Evolutionary conservation across 2,329 filamentous ascomycete species (phyloP).

Genomic region (Hypomyces rosellus): DNA sequence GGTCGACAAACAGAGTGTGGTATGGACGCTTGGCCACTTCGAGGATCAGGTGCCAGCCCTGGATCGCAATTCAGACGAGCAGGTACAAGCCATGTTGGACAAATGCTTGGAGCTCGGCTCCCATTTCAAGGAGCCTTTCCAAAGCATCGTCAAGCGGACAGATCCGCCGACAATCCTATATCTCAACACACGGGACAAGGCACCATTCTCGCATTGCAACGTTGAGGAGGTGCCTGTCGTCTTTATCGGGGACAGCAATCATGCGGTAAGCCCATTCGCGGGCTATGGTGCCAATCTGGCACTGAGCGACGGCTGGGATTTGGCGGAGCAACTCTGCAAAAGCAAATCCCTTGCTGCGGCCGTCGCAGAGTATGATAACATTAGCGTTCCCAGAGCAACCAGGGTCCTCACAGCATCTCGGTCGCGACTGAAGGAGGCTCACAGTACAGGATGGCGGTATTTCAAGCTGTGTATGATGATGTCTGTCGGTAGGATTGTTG

Average conservation of each 20-base stretch:
- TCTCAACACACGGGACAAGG: too few relatives aligned
- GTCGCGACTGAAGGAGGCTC: conserved; percentile 17
- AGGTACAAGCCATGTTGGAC: too few relatives aligned
- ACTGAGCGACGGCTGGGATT: conserved; percentile 41
- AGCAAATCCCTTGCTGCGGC: conserved; percentile 19
- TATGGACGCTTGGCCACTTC: conserved; percentile 37
- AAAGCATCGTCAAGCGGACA: conserved; percentile 32
- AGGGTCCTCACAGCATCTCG: conserved; percentile 19
- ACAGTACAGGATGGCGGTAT: too few relatives aligned
- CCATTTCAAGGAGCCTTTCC: conserved; percentile 33
- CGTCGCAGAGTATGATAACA: conserved; percentile 28
- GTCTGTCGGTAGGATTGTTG: conserved; percentile 14
- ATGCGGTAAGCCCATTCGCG: conserved; percentile 43
- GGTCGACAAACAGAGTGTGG: conserved; percentile 31
- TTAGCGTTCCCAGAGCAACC: conserved; percentile 28
- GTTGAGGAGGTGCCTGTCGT: conserved; percentile 24
- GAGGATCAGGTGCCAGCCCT: background rate
- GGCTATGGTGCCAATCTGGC: conserved; percentile 44
- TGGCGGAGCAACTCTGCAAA: conserved; percentile 32
- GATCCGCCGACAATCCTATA: conserved; percentile 30
- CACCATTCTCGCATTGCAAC: conserved; percentile 25
- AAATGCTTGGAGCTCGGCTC: conserved; percentile 20
- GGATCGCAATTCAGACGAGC: too few relatives aligned
- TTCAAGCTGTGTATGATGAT: too few relatives aligned
- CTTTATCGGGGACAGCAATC: conserved; percentile 44